Conservation (phyloP, 2,329 filamentous ascomycete species). For the Diatrype stigma region DNA sequence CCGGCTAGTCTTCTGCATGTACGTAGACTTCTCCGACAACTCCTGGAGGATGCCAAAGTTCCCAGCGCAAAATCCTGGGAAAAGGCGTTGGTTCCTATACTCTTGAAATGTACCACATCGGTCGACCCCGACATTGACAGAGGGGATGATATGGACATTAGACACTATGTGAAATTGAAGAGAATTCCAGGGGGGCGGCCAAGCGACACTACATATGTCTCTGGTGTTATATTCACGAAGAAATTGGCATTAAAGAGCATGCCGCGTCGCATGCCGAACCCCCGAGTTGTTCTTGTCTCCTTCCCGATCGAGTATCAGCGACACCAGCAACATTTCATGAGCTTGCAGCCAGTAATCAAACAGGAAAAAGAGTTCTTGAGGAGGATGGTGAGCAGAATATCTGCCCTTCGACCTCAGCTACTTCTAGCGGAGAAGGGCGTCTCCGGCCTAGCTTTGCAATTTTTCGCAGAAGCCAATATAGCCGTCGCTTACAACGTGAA, state of each 20-base stretch:
- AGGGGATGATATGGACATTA: constrained; percentile 93
- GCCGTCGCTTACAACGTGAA: constrained; percentile 97
- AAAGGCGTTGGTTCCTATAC: constrained; percentile 81
- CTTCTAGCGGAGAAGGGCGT: constrained; percentile 91
- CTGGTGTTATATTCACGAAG: constrained; percentile 94
- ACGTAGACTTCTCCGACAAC: constrained; percentile 75
- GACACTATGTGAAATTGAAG: constrained; percentile 96
- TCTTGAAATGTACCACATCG: constrained; percentile 87
- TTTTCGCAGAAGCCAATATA: constrained; percentile 83
- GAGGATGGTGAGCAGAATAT: constrained; percentile 88
- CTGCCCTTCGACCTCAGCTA: constrained; percentile 77
- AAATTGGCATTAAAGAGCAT: constrained; percentile 96
- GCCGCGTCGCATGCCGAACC: constrained; percentile 78
- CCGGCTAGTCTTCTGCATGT: constrained; percentile 85
- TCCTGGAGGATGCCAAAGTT: constrained; percentile 73
- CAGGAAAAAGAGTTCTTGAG: constrained; percentile 92
- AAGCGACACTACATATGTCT: constrained; percentile 92
- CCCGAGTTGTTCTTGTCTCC: constrained; percentile 85
- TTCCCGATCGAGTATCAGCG: constrained; percentile 96
- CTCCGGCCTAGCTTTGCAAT: constrained; percentile 83
- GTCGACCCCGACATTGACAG: constrained; percentile 87
- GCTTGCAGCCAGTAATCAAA: constrained; percentile 89
- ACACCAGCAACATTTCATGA: constrained; percentile 95
- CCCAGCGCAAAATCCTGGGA: constrained; percentile 78
- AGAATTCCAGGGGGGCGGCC: constrained; percentile 89